Evolutionary conservation across 2,329 filamentous ascomycete species (phyloP).

Genomic region (Aureobasidium sp.): DNA sequence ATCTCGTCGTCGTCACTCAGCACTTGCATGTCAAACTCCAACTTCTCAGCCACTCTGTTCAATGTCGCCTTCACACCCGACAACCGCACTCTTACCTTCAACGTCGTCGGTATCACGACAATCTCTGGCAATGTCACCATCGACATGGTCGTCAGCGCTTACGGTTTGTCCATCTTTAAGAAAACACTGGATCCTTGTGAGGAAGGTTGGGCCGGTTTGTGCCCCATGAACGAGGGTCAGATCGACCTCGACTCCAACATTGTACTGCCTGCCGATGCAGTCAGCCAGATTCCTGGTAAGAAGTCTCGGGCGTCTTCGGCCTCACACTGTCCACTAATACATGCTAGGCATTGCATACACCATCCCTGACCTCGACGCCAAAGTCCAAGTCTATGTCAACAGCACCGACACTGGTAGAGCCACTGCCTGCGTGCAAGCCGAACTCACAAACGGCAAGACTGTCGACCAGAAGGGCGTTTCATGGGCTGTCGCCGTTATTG

Average conservation of each 20-base stretch:
- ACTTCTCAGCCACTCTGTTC: constrained; percentile 83
- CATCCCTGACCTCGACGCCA: constrained; percentile 85
- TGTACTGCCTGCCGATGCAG: constrained; percentile 48
- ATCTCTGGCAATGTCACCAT: constrained; percentile 78
- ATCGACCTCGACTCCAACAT: constrained; percentile 71
- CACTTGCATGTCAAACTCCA: constrained; percentile 74
- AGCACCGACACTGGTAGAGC: constrained; percentile 54
- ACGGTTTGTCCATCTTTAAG: constrained; percentile 68
- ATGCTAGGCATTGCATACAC: constrained; percentile 65
- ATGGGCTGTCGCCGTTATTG: constrained; percentile 83
- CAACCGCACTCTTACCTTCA: constrained; percentile 65
- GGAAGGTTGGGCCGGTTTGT: constrained; percentile 62
- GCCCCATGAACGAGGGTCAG: constrained; percentile 82
- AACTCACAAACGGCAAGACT: constrained; percentile 84
- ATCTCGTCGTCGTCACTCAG: constrained; percentile 80
- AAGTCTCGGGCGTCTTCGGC: constrained; percentile 4
- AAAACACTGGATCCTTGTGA: constrained; percentile 67
- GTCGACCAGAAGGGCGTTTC: constrained; percentile 83
- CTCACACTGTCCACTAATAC: neutral
- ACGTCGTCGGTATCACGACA: constrained; percentile 74
- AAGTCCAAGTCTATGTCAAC: constrained; percentile 75
- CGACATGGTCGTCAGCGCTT: constrained; percentile 69
- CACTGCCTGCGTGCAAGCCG: constrained; percentile 81
- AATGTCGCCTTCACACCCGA: constrained; percentile 71
- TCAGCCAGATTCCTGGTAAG: constrained; percentile 61